A percentile compares a stretch with the other conserved stretches of the same genome.
These are phyloP conservation scores for Tephrocybe sp. DNA, from an alignment of 768 basidiomycete genomes.

Conservation along the genomic window DNA sequence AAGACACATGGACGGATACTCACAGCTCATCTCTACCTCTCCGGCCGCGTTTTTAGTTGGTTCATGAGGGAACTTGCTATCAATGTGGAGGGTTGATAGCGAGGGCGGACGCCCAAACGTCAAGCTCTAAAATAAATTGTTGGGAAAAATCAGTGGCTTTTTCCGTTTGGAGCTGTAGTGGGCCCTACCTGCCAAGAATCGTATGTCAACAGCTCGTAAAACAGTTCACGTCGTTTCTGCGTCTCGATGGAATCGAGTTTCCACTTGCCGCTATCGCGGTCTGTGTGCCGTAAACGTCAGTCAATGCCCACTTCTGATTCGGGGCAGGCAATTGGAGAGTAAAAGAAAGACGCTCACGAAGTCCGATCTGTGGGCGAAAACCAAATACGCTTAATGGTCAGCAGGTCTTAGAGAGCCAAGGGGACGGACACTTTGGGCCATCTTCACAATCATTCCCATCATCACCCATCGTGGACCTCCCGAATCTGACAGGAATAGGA, in stretches of 20 bases:
- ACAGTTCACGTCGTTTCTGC: conserved; percentile 54
- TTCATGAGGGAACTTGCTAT: conserved; percentile 52
- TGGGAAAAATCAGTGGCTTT: background rate
- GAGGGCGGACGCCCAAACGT: conserved; percentile 75
- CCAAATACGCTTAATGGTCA: conserved; percentile 14
- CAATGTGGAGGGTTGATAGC: conserved; percentile 55
- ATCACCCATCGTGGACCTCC: conserved; percentile 66
- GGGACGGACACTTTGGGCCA: conserved; percentile 62
- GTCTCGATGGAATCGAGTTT: conserved; percentile 57
- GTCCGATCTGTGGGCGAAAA: conserved; percentile 47
- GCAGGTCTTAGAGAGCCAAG: conserved; percentile 9
- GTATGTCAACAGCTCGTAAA: conserved; percentile 68
- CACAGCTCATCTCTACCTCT: conserved; percentile 65
- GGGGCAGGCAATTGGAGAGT: conserved; percentile 3
- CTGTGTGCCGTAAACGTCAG: conserved; percentile 30
- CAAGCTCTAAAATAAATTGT: conserved; percentile 49
- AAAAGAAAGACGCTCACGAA: conserved; percentile 50
- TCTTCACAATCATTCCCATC: conserved; percentile 70
- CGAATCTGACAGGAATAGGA: conserved; percentile 51
- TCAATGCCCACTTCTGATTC: conserved; percentile 9
- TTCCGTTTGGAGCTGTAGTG: conserved; percentile 3
- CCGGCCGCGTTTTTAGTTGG: conserved; percentile 43
- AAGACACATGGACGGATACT: no score
- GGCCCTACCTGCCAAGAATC: conserved; percentile 71
- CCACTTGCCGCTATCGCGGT: conserved; percentile 71